Conservation (phyloP, 352 stramenopile genomes). For the Globisporangium recalcitrans region DNA sequence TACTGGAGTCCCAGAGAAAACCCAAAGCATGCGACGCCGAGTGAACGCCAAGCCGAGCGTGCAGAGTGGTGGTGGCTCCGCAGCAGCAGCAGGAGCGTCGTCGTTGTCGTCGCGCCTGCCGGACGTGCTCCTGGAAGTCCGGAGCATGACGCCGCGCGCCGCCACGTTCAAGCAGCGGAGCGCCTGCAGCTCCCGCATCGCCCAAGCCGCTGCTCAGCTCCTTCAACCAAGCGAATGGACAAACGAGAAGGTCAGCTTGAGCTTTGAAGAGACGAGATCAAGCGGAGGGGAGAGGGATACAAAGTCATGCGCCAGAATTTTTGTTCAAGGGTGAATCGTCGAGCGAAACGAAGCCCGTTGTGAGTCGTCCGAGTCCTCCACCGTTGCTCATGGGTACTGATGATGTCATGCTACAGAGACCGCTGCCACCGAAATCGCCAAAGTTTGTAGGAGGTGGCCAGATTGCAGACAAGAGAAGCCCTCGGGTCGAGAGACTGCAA, state of each 20-base stretch:
- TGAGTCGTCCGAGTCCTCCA: constrained; percentile 8
- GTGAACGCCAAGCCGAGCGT: constrained; percentile 1
- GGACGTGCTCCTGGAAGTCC: constrained; percentile 3
- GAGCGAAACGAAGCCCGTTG: not conserved
- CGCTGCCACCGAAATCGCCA: constrained; percentile 20
- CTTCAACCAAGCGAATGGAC: not conserved
- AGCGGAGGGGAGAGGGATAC: too few relatives aligned
- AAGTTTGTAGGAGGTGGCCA: constrained; percentile 4
- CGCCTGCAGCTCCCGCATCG: not conserved
- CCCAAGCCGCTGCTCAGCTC: constrained; percentile 14
- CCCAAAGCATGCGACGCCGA: constrained; percentile 6
- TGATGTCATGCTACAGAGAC: constrained; percentile 15
- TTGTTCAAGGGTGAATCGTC: constrained; percentile 25
- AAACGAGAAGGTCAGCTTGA: constrained; percentile 6
- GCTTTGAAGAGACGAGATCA: too few relatives aligned
- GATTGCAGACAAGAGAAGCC: constrained; percentile 2
- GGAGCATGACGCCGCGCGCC: constrained; percentile 6
- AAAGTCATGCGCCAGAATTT: constrained; percentile 69
- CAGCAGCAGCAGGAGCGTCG: not conserved
- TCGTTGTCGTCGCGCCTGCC: not conserved
- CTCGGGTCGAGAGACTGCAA: constrained; percentile 13
- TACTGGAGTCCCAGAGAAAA: not conserved
- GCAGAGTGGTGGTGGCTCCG: not conserved
- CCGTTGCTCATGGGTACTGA: constrained; percentile 8
- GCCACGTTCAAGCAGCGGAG: not conserved